Percentiles rank a stretch among this genome's conserved stretches.
Evolutionary conservation across 2,329 filamentous ascomycete species (phyloP).

Genomic region (Phyllosticta citrichinensis): DNA sequence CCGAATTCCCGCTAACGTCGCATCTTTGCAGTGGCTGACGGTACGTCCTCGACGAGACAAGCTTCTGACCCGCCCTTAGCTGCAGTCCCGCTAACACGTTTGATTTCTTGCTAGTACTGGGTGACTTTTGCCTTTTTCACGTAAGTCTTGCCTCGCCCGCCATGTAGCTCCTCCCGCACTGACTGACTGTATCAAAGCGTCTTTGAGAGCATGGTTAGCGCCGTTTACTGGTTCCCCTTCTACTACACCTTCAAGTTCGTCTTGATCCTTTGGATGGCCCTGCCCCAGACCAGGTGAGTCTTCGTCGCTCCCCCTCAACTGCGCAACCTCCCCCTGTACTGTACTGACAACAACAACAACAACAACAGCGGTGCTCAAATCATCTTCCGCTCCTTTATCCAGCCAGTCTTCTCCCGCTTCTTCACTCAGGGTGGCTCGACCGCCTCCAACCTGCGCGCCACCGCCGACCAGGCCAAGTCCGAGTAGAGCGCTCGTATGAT

Average conservation of each 20-base stretch:
- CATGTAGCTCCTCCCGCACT: background rate
- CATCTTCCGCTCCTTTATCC: constrained; percentile 92
- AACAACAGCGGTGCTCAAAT: constrained; percentile 74
- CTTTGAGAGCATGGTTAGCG: constrained; percentile 70
- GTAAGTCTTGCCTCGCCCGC: constrained; percentile 29
- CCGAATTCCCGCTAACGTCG: constrained; percentile 15
- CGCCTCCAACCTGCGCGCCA: constrained; percentile 77
- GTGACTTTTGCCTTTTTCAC: constrained; percentile 76
- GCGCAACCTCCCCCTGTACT: constrained; percentile 9
- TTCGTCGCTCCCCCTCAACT: background rate
- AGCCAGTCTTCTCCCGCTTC: constrained; percentile 86
- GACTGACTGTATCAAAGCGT: constrained; percentile 40
- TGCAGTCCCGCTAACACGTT: background rate
- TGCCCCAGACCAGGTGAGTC: constrained; percentile 83
- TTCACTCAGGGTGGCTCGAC: constrained; percentile 64
- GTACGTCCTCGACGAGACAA: constrained; percentile 23
- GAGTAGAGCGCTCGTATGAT: constrained; percentile 1
- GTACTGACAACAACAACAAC: too few species aligned
- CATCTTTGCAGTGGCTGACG: constrained; percentile 49
- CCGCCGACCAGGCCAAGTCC: constrained; percentile 58
- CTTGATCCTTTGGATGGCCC: constrained; percentile 93
- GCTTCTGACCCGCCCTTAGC: background rate
- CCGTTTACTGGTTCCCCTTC: constrained; percentile 94
- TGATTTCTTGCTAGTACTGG: constrained; percentile 54
- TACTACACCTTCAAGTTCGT: constrained; percentile 99